Base-by-base conservation (phyloP, 331 rosid species). In the Quercus tomentella region DNA sequence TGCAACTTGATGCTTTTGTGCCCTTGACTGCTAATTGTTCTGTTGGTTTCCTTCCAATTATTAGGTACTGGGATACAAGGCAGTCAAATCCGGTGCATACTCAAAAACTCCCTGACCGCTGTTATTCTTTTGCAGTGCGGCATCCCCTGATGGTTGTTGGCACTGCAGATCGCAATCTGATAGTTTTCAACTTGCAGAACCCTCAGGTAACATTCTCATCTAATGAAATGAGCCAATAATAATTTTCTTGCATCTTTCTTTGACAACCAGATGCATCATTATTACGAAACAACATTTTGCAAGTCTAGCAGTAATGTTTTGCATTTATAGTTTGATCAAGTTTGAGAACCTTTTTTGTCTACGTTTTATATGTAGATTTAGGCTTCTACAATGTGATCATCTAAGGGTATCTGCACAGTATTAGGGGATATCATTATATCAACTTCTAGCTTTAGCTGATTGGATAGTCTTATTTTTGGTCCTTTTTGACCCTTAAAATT, bases 51-150 rank as follows among this genome's bases (percentile, higher is more conserved):
- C 76, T 74, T 49, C 18, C 51, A 52, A 49, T 66, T 78, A 68
- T 56, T 70, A 91, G 96, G 86, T 95, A 93, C 78, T 95, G 98
- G 99, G 99, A 93, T 82, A 88, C 92, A 5, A 91, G 99, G 91
- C 99, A 93, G 87, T 70, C 89, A 83, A 95, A 90, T 85, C 96
- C 98, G 30, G 97, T 93, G 80, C 98, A 90, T 84, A 93, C 92
- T 52, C 97, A 91, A 61, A 90, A 84, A 77, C 99, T 95, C 78
- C 92, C 99, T 43, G 98, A 93, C 45, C 96, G 94, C 41, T 93
- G 98, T 81, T 91, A 90, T 89, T 68, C 97, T 43, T 79, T 93
- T 62, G 5, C 92, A 2, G 94, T 90, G 76, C 85, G 86, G 77
- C 82, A 92, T 86, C 98, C 97, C 23, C 81, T 91, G 79, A 91